A percentile compares a stretch with the other conserved stretches of the same genome.
Conservation (phyloP, 2,329 filamentous ascomycete genomes). For the Botrytis sinoallii region DNA sequence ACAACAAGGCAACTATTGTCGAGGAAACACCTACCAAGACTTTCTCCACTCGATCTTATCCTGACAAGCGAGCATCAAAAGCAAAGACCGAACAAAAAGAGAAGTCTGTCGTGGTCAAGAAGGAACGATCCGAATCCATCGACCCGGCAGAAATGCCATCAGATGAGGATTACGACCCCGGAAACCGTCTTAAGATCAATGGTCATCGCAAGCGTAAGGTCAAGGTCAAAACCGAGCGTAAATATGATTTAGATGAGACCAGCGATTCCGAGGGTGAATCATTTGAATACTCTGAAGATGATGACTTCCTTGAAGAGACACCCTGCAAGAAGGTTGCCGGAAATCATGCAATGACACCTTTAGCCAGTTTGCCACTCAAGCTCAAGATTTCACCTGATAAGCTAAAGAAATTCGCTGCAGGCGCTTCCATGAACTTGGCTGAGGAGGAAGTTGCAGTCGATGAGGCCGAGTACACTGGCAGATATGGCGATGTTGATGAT, state of each 20-base stretch:
- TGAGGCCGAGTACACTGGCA: not conserved
- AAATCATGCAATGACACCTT: not conserved
- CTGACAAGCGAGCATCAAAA: not conserved
- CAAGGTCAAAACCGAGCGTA: not conserved
- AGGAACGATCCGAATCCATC: constrained; percentile 1
- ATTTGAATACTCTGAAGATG: not conserved
- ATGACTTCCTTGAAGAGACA: not conserved
- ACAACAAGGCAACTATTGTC: not conserved
- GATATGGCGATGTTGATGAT: not conserved
- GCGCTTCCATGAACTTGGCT: not conserved
- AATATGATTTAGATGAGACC: not conserved
- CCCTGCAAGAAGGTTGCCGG: constrained; percentile 1
- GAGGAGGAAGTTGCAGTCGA: not conserved
- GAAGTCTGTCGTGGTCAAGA: not conserved
- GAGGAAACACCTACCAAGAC: constrained; percentile 6
- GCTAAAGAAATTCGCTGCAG: not conserved
- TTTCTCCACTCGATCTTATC: not conserved
- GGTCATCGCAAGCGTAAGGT: constrained; percentile 12
- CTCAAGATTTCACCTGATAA: not conserved
- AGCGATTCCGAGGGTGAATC: not conserved
- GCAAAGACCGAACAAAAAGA: not conserved
- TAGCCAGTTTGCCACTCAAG: not conserved
- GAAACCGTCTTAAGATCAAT: constrained; percentile 9
- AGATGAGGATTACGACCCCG: constrained; percentile 21
- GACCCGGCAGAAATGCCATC: constrained; percentile 18